Base-by-base conservation (phyloP, 495 filamentous ascomycete genomes). In the Penicillium pancosmium region DNA sequence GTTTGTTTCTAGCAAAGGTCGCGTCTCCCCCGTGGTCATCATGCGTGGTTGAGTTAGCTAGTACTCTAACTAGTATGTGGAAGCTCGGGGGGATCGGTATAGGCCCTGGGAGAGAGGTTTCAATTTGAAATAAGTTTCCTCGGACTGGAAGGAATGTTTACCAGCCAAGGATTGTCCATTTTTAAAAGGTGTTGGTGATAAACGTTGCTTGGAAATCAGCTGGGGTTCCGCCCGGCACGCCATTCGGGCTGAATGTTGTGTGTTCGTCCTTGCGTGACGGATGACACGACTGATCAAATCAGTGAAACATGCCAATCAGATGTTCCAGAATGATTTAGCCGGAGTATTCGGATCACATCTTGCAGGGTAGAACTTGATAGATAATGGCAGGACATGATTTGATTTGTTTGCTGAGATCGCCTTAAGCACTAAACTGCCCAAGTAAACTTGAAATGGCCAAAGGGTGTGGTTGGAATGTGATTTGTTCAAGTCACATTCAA, bases 131-230 rank as follows among this genome's bases (percentile, higher is more conserved):
- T 31, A 31, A 31, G 8, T 31, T 31, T 31, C 27, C 27, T 31
- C 27, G 2, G 27, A 9, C 27, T 31, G 27, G 8, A 31, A 31
- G 27, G 27, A 31, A 6, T 18, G n/a, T 16, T 16, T 3, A 46
- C 9, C 44, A 55, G 35, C 11, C 43, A 10, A 10, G 23, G 21
- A 13, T 5, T 25, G 18, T 3, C 46, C 46, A 58, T 40, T 52
- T 31, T 23, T 52, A 48, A 36, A 34, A 23, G 47, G 16, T 33
- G 1, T n/a, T n/a, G 48, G 21, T 36, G 50, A 40, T 18, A 16
- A 55, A 52, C 18, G 53, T 38, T 67, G 71, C 60, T 70, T 67
- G 66, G 68, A 70, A 73, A 71, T 70, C 65, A 60, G 23, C 54
- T 34, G 50, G 15, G 12, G 53, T 34, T 36, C 50, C 27, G 21